A percentile compares a stretch with the other conserved stretches of the same genome.
phyloP scores from a whole-genome alignment of 371 early-diverging fungal species.

The Saksenaea oblongispora region DNA sequence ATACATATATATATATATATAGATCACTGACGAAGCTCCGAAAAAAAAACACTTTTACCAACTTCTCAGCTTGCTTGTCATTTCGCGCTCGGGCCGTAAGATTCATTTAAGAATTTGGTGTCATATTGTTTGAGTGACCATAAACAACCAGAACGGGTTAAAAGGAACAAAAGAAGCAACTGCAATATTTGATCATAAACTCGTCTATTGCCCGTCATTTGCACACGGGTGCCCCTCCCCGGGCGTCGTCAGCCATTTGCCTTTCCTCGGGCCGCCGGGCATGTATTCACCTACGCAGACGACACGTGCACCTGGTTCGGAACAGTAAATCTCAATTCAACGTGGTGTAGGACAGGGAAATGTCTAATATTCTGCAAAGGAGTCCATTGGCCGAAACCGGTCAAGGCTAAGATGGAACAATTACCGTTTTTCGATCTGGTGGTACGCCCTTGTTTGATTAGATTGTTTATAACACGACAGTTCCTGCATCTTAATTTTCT shows the following conservation, averaged over 20 bases:
- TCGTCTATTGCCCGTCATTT: background rate
- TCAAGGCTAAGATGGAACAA: background rate
- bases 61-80: background rate
- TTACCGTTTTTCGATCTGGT: conserved; percentile 12
- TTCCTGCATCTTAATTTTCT: background rate
- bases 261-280: background rate
- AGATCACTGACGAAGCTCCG: background rate
- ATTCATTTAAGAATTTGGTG: background rate
- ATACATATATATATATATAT: background rate
- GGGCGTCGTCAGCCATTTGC: background rate
- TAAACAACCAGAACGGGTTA: background rate
- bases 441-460: conserved; percentile 6
- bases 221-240: background rate
- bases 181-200: background rate
- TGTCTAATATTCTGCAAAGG: conserved; percentile 3
- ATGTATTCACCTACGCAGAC: background rate
- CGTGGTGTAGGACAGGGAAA: background rate
- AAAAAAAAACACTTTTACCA: background rate
- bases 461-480: background rate
- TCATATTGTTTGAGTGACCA: background rate
- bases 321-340: background rate
- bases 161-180: background rate
- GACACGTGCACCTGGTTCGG: background rate
- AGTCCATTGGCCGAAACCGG: background rate
- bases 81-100: background rate